Evolutionary conservation across 352 stramenopile species (phyloP), one percentile per base, ranked within the genome.

Genomic region (Pseudoperonospora humuli): DNA sequence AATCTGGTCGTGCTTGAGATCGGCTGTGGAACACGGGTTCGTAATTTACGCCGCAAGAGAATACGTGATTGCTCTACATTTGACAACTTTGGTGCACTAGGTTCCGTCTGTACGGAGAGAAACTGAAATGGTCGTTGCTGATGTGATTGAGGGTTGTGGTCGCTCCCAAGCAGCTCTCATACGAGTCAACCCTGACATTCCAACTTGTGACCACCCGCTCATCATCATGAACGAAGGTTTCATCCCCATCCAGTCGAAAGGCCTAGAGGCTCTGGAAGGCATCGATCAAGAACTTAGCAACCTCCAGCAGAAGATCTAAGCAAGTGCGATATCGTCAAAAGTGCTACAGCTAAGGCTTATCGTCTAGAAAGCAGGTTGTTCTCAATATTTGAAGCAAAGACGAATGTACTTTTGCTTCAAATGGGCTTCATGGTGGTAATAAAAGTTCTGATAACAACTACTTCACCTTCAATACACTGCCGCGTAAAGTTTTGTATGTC

Each of bases 1-100:
- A 71, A 67, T 9, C 55, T 93, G 3, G 77, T 90, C 5, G 74
- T 93, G 15, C 61, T 93, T 14, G 81, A 93, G 42, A 93, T 93
- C 18, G 81, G 81, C 27, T 93, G 81, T 37, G 81, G 81, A 41
- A 82, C 64, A 17, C 61, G 73, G 43, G 76, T 88, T 64, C 34
- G 63, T 50, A 23, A 19, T n/a, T 1, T 11, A n/a, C n/a, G n/a
- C n/a, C n/a, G n/a, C n/a, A 41, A 31, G 13, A 5, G 20, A 31
- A 7, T n/a, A 19, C 6, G 19, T 31, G 11, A 8, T 35, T 43
- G 0, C 28, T 34, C 23, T 8, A 31, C 3, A 7, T 38, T 24
- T 34, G 23, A 18, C 26, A 24, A 2, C 19, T 39, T 50, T 14
- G 20, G 17, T 43, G 10, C 34, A 7, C 13, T 52, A 90, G 79